Base-by-base conservation (phyloP, 2,329 filamentous ascomycete genomes). In the Thelonectria blattea region DNA sequence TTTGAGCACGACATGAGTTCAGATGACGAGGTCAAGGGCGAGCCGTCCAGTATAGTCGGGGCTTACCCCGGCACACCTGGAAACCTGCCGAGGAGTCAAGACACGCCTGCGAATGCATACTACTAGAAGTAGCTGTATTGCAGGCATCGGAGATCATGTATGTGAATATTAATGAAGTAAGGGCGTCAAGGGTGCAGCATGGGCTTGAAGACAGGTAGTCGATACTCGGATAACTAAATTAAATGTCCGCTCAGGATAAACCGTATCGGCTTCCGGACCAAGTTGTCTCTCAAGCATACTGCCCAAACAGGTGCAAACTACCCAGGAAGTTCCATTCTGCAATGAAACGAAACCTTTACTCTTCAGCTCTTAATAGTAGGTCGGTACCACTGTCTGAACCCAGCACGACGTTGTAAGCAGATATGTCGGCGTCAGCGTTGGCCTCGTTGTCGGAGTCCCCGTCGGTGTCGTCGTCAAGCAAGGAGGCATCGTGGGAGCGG, bases 31-130 rank as follows among this genome's bases (percentile, higher is more conserved):
- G 62, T 68, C 17, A 67, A 69, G 49, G 71, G 71, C 0, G 71
- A 70, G 0, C 61, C 71, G 3, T 65, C 70, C 0, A 71, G 67
- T 3, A 78, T 79, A 6, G 76, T 79, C 14, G 83, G 84, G 3
- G 80, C 81, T 0, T 87, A 83, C 64, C 83, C 84, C 4, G 83
- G 81, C 8, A 78, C 79, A 0, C 72, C 74, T 27, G 69, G 68
- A 3, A 77, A 81, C 32, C 80, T 80, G 67, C 61, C 69, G 17
- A 58, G 65, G 27, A 69, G 61, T 24, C 63, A 67, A 6, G 71
- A 73, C 39, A 68, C 71, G 24, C 65, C 73, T 10, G 75, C 72
- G 0, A 79, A 75, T 45, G 69, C 73, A 10, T 80, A 78, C 59
- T 81, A 81, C 52, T 76, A 67, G 61, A 49, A 17, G 6, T 56